Percentiles rank a stretch among this genome's conserved stretches.
These are phyloP conservation scores for Astrephomene gubernaculifera DNA, from an alignment of 139 green algal species.

Conservation along the genomic window DNA sequence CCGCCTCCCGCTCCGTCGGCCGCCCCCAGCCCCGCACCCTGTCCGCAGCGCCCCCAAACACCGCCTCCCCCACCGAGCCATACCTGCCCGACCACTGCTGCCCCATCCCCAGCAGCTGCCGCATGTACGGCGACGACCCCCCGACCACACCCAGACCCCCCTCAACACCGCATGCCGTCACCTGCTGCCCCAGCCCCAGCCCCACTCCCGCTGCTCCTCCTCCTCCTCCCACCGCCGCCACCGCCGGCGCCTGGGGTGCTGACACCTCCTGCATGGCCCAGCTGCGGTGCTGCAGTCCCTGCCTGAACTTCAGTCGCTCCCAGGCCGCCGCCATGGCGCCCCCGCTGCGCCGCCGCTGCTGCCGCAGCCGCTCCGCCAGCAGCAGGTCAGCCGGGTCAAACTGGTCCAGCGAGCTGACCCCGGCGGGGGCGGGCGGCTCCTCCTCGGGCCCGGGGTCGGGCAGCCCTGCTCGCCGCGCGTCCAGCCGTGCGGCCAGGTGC, in stretches of 20 bases:
- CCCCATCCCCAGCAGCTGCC: not conserved
- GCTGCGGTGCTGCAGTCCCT: constrained; percentile 44
- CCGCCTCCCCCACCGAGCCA: not conserved
- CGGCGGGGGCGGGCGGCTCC: not conserved
- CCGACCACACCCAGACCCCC: too few species aligned
- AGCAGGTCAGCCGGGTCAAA: constrained; percentile 46
- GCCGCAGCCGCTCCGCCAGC: not conserved
- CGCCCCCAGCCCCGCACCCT: not conserved
- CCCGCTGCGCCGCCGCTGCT: not conserved
- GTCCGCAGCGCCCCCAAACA: not conserved
- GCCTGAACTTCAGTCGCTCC: constrained; percentile 52
- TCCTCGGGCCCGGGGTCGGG: not conserved
- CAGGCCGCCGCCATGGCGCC: constrained; percentile 2
- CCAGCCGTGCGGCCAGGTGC: constrained; percentile 3
- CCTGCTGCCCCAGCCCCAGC: not conserved
- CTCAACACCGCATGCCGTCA: not conserved
- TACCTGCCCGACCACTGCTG: not conserved
- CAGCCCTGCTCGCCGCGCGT: not conserved
- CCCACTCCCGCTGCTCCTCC: not conserved
- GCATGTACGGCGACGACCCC: not conserved
- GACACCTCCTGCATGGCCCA: constrained; percentile 22
- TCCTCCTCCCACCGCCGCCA: not conserved
- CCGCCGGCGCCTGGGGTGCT: not conserved
- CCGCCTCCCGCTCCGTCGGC: not conserved
- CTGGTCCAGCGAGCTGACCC: constrained; percentile 44